Evolutionary conservation across 2,329 filamentous ascomycete species (phyloP).

Genomic region (Daldinia sp.): DNA sequence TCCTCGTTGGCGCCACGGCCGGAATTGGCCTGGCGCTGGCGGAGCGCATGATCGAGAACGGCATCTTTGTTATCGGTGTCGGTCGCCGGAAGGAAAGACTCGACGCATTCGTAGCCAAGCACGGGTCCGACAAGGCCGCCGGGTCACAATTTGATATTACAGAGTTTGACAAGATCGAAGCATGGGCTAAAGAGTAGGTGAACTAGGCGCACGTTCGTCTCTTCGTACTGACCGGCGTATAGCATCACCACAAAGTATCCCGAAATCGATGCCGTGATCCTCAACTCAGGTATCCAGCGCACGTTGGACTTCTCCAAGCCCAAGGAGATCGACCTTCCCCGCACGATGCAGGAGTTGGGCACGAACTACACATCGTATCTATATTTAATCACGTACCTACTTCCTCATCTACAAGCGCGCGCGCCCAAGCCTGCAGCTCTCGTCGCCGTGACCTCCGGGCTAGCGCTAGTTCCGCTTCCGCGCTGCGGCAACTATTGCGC

Average conservation of each 20-base stretch:
- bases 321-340: constrained; percentile 45
- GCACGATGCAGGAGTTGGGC: constrained; percentile 53
- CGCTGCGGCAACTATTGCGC: constrained; percentile 60
- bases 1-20: constrained; percentile 44
- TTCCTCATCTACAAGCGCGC: constrained; percentile 53
- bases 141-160: constrained; percentile 55
- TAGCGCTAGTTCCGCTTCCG: constrained; percentile 58
- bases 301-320: constrained; percentile 57
- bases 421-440: constrained; percentile 40
- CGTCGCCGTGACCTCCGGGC: constrained; percentile 52
- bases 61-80: constrained; percentile 62
- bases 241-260: constrained; percentile 53
- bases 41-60: constrained; percentile 52
- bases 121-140: constrained; percentile 55
- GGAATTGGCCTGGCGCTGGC: constrained; percentile 44
- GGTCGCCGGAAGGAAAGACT: constrained; percentile 63
- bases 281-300: constrained; percentile 66
- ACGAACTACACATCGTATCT: constrained; percentile 59
- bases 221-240: background rate
- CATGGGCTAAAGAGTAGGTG: constrained; percentile 52
- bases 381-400: constrained; percentile 54
- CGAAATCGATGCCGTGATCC: constrained; percentile 62
- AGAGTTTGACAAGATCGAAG: constrained; percentile 50
- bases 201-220: background rate
- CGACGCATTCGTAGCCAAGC: constrained; percentile 57